Evolutionary conservation across 768 basidiomycete genomes (phyloP).

Genomic region (Termitomyces sp.): DNA sequence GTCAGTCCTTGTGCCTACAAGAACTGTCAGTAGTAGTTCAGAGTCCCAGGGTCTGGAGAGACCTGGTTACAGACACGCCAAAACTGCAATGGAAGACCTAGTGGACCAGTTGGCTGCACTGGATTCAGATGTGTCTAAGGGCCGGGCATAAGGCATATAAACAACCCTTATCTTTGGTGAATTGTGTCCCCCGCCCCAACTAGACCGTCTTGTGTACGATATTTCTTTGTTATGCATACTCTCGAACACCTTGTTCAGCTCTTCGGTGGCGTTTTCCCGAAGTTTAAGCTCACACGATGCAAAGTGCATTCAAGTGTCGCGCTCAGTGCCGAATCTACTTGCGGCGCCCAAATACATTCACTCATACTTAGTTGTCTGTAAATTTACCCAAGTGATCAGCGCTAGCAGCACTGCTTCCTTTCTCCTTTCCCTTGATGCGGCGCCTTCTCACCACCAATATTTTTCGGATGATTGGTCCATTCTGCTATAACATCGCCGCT

Average conservation of each 20-base stretch:
- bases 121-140: constrained; percentile 30
- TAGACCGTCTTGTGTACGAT: background rate
- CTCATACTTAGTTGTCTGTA: background rate
- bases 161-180: background rate
- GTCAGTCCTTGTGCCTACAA: constrained; percentile 55
- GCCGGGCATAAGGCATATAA: background rate
- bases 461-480: background rate
- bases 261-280: background rate
- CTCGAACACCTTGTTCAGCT: background rate
- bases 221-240: background rate
- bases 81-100: constrained; percentile 76
- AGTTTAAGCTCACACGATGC: too few species aligned
- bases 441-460: background rate
- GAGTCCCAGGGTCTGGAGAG: constrained; percentile 6
- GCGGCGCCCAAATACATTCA: background rate
- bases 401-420: too few species aligned
- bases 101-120: constrained; percentile 79
- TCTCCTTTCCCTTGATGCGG: background rate
- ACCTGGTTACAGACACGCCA: constrained; percentile 21
- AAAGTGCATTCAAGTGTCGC: background rate
- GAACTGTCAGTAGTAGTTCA: constrained; percentile 21
- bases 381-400: background rate
- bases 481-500: background rate
- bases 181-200: background rate
- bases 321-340: background rate